Percentiles rank a stretch among this genome's conserved stretches.
phyloP scores from a whole-genome alignment of 495 filamentous ascomycete species.

The Annulohypoxylon nitens region DNA sequence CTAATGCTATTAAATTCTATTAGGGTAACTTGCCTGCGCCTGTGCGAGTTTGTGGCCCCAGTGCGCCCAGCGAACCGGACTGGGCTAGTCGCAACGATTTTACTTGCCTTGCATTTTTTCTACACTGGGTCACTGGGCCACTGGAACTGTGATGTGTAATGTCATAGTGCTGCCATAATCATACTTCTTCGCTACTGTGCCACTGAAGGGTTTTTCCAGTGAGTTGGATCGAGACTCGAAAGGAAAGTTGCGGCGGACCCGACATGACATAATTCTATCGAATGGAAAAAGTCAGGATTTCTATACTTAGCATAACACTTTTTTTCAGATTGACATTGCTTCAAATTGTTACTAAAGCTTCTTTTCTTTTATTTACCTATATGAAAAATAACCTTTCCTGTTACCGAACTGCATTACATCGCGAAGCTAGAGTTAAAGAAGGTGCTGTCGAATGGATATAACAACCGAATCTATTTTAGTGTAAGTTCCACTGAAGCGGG shows the following conservation, averaged over 20 bases:
- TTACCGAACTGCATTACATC: conserved; percentile 15
- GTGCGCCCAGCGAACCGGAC: conserved; percentile 38
- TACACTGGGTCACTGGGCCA: neutral
- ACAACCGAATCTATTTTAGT: conserved; percentile 4
- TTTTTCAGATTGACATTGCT: neutral
- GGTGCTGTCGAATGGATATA: neutral
- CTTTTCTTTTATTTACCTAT: neutral
- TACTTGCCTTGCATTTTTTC: conserved; percentile 10
- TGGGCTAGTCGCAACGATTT: conserved; percentile 29
- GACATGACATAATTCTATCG: conserved; percentile 40
- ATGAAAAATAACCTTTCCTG: too few species aligned
- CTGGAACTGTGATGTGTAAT: conserved; percentile 6
- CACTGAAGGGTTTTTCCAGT: conserved; percentile 24
- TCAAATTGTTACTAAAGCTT: neutral
- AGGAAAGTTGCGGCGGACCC: conserved; percentile 35
- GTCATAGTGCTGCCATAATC: conserved; percentile 14
- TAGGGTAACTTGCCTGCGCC: conserved; percentile 17
- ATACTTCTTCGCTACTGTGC: conserved; percentile 14
- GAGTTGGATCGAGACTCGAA: conserved; percentile 38
- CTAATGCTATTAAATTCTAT: conserved; percentile 31
- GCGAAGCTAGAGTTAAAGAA: neutral
- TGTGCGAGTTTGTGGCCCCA: conserved; percentile 15
- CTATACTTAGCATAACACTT: neutral
- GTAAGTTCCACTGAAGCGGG: conserved; percentile 42
- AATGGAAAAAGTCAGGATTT: conserved; percentile 7